Evolutionary conservation across 129 eudicot genomes (phyloP), one percentile per base, ranked within the genome.

Genomic region (Centaurea solstitialis): DNA sequence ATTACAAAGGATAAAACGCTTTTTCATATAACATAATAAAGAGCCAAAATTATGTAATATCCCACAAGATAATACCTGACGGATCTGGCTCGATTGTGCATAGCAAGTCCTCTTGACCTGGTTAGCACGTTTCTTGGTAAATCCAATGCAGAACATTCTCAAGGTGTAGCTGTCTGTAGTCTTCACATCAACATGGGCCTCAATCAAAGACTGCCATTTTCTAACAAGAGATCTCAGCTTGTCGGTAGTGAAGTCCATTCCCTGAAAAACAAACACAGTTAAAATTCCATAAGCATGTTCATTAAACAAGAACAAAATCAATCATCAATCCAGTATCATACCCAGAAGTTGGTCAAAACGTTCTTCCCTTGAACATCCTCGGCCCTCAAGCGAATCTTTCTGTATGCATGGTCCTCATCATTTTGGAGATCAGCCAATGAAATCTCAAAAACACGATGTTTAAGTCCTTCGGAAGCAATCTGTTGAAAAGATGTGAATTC

Each of bases 161-260:
- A 89, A 76, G 22, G 87, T 87, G 78, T 72, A 89, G 80, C 33
- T 82, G 41, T 89, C 91, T 0, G 93, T 89, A 17, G 93, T 89
- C 72, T 89, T 89, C 8, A 89, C 93, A 87, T 89, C 93, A n/a
- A 89, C 91, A 87, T 89, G 93, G 40, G 93, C 90, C 79, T 87
- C 89, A 22, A 89, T 89, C 68, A 89, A 20, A 39, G 93, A 78
- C 73, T 89, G 90, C 93, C 93, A 87, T 40, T 89, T 87, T 68
- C 86, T 82, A 5, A 89, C 93, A 20, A 89, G 81, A 0, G 93
- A 89, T 76, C 93, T 89, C 77, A 89, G 33, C 77, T 87, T 89
- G 59, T 89, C 89, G 2, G 91, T 84, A 26, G 93, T 89, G 79
- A 89, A 89, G 72, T 87, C 83, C 93, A 89, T 89, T 0, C 93